Base-by-base conservation (phyloP, 495 filamentous ascomycete species). In the Penicillium turbatum region DNA sequence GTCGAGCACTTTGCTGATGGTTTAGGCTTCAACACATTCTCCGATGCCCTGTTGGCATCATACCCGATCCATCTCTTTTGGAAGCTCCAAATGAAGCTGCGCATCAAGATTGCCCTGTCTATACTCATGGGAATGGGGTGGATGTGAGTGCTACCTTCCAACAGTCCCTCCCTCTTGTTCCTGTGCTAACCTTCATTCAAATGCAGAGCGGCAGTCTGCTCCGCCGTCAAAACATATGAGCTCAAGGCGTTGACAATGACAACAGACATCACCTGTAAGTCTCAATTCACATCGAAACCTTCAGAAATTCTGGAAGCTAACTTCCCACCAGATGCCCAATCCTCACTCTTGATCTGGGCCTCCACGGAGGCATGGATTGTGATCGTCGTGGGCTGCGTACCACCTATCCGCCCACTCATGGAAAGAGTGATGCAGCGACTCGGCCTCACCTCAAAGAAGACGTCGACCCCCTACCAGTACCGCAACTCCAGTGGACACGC, bases 111-210 rank as follows among this genome's bases (percentile, higher is more conserved):
- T 27, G 69, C 62, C 0, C 36, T 74, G 19, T 72, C 60, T 8
- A 32, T 69, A 6, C 52, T 74, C 9, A 74, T 75, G 72, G 67
- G 72, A 2, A 35, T 71, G n/a, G 65, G 70, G 9, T 60, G 70
- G 40, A 63, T 75, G 69, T 75, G 50, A 7, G 68, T n/a, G n/a
- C n/a, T n/a, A n/a, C n/a, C n/a, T n/a, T n/a, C n/a, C n/a, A n/a
- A n/a, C n/a, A n/a, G n/a, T n/a, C n/a, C n/a, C n/a, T n/a, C n/a
- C n/a, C n/a, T n/a, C n/a, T n/a, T n/a, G n/a, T n/a, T n/a, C n/a
- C 17, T 31, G 16, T 16, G n/a, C 30, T 27, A 13, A 36, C 34
- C 37, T 8, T 26, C 3, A 30, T 15, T 11, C 21, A 19, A 27
- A 29, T 34, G 11, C 26, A 64, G 61, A 42, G 64, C 65, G 7